Evolutionary conservation across 2,329 filamentous ascomycete genomes (phyloP), one percentile per base, ranked within the genome.

Genomic region (Lachnellula suecica): DNA sequence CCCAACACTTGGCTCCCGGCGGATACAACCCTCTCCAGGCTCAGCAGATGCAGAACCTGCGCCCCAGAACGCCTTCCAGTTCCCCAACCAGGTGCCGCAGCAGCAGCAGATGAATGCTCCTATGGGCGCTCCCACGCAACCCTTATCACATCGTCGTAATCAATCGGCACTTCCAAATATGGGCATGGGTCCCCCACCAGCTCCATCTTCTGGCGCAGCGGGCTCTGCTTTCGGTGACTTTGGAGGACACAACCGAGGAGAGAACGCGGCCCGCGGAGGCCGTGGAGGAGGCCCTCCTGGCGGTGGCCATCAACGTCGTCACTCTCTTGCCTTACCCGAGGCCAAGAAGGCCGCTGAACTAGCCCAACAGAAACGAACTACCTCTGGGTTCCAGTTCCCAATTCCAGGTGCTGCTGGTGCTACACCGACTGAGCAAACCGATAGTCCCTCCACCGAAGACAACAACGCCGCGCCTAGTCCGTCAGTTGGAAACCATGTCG

Each of bases 331-430:
- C 58, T 78, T 99, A 59, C 90, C 92, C 34, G 94, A 99, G 72
- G 94, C 94, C 45, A 97, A 96, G 75, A 97, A 97, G 76, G 94
- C 94, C 44, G 94, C 94, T 52, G 94, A 99, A 71, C 75, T 96
- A 59, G 94, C 94, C 44, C 94, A 99, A 74, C 93, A 96, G 78
- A 97, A 97, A 76, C 83, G 92, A 71, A 96, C 93, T 50, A 91
- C 92, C 56, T 91, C 89, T 58, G 91, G 86, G 52, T 99, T 97
- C 73, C 92, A 96, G 69, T 99, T 99, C 70, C 93, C 94, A 15
- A 84, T 87, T 48, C 89, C 91, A 45, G 82, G 82, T 44, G 79
- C 86, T 58, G 77, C 81, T 48, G 82, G 81, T 34, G 79, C 83
- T 58, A 75, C 79, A 46, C 72, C 82, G 47, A 82, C 84, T 7